Base-by-base conservation (phyloP, 1,284 basidiomycete genomes). In the Hypsizygus ulmarius region DNA sequence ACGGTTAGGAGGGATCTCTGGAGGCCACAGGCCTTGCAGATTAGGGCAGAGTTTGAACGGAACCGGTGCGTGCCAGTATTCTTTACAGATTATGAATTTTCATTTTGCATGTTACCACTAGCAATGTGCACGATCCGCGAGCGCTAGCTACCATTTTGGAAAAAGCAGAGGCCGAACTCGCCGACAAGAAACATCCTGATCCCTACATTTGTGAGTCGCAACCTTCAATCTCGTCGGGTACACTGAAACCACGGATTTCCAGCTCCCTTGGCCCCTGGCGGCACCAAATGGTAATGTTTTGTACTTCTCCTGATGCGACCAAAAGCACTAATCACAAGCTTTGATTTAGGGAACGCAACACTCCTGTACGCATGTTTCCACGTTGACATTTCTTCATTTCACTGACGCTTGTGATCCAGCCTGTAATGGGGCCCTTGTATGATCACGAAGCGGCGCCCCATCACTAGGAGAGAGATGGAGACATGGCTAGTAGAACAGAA, bases 41-140 rank as follows among this genome's bases (percentile, higher is more conserved):
- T 97, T 59, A 76, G 94, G 52, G 93, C 93, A 54, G 85, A 93
- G 67, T 97, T 97, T 66, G 94, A 97, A 73, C 72, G 78, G 57
- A 92, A 97, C 76, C 81, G 90, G 92, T 93, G 65, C 56, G 85
- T 59, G 14, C 38, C n/a, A n/a, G 16, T 25, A n/a, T 29, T 12
- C 39, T 27, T 12, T 43, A 2, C 43, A 41, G 36, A 12, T 32
- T 15, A 35, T 34, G 29, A 49, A 1, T 8, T 11, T 39, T 21
- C 8, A 14, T 43, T 46, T 40, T 43, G 43, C 40, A 5, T 28
- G 10, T 25, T 25, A 5, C 28, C 16, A 47, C n/a, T 49, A 94
- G 94, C 51, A 76, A 96, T 64, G 84, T 97, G 45, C 81, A 82
- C 50, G 92, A 97, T 66, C 94, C 94, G 11, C 79, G 94, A 55